Conservation (phyloP, 2,329 filamentous ascomycete species). For the Scedosporium minutisporum region DNA sequence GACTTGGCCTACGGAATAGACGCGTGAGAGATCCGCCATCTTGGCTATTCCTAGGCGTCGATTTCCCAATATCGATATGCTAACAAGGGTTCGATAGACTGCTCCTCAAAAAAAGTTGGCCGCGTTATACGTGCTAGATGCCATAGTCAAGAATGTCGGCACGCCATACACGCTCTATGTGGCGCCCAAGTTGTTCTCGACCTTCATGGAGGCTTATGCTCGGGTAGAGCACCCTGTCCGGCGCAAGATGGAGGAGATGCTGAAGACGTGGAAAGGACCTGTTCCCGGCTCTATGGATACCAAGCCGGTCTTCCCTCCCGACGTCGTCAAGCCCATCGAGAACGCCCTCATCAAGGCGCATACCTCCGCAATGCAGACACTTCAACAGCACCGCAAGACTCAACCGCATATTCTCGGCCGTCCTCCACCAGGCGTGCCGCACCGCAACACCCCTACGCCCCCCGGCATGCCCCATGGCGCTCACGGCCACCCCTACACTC, state of each 20-base stretch:
- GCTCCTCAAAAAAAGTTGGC: constrained; percentile 83
- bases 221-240: constrained; percentile 75
- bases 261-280: constrained; percentile 96
- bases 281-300: constrained; percentile 88
- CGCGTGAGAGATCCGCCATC: background rate
- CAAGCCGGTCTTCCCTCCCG: constrained; percentile 81
- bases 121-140: constrained; percentile 95
- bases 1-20: background rate
- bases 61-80: background rate
- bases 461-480: constrained; percentile 32
- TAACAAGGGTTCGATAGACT: constrained; percentile 46
- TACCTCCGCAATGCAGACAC: constrained; percentile 49
- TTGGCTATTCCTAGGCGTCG: background rate
- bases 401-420: constrained; percentile 42
- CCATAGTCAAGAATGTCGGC: constrained; percentile 96
- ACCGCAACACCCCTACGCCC: constrained; percentile 66
- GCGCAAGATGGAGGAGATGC: constrained; percentile 90
- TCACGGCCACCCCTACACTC: background rate
- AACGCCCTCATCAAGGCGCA: constrained; percentile 81
- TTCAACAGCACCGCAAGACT: constrained; percentile 36
- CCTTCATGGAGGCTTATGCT: constrained; percentile 94
- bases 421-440: constrained; percentile 44
- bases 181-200: constrained; percentile 80
- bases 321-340: constrained; percentile 84
- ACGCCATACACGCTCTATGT: constrained; percentile 96